Base-by-base conservation (phyloP, 257 asterid genomes). In the Przewalskia tangutica region DNA sequence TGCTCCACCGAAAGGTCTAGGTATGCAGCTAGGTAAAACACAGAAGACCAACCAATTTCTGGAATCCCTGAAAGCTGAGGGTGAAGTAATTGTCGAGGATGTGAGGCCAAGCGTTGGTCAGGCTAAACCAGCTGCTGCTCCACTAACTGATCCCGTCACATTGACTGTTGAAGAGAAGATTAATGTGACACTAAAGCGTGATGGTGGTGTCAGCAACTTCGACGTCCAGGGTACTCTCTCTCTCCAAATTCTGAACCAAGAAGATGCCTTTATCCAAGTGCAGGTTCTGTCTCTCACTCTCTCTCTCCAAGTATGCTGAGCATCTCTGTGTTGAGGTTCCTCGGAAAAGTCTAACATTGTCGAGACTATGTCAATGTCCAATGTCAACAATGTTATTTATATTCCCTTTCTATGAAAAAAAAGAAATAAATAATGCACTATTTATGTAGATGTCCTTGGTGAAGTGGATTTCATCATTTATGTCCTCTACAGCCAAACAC, bases 11-110 rank as follows among this genome's bases (percentile, higher is more conserved):
- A 94, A 94, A 86, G 97, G 95, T 79, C 91, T 87, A 84, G 98
- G 97, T 79, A 93, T 94, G 97, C 85, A 94, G 90, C 91, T 94
- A 76, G 98, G 98, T 16, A 94, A 94, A 89, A 83, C 93, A 65
- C 95, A 90, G 81, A 93, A 80, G 89, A 86, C 97, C 73, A 92
- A 91, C 87, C 98, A 94, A 82, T 91, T 94, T 85, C 87, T 94
- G 91, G 98, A 94, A 83, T 91, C 98, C 81, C 90, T 94, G 58
- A 94, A 91, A 87, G 97, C 97, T 81, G 98, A 94, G 84, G 98
- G 97, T 84, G 97, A 93, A 87, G 89, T 86, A 81, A 91, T 94
- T 86, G 94, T 90, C 13, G 97, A 91, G 89, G 97, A 93, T 85
- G 97, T 93, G 83, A 90, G 95, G 84, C 97, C 98, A 34, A 89